Evolutionary conservation across 768 basidiomycete species (phyloP), one percentile per base, ranked within the genome.

Genomic region (Phaffia tasmanica): DNA sequence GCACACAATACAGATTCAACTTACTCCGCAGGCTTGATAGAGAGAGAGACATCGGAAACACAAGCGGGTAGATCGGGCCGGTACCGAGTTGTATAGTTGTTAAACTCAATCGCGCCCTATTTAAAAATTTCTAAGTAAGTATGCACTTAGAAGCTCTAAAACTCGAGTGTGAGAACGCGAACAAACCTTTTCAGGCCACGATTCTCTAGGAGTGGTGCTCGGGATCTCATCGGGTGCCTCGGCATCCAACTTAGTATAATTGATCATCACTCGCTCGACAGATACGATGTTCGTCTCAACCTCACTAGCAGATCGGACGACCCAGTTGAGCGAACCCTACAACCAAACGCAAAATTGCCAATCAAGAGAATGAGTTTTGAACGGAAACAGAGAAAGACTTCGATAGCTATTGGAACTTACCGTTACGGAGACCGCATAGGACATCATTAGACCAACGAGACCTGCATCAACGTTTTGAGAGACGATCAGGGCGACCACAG

Each of bases 381-480:
- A 29, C 61, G 62, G 29, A 51, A 23, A 23, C 1, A 8, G 25
- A 59, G 50, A 25, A 21, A 48, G 23, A 15, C 29, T 47, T 23
- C 9, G 21, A 15, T 18, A 35, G 23, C 35, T 16, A 65, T 61
- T 3, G 21, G 5, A 19, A 61, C 5, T 88, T 79, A 92, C 73
- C 8, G 86, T 83, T n/a, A 85, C 84, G 72, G 83, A 89, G 71
- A 92, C 75, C 1, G 88, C 88, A 74, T 93, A 93, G 0, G 86
- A 86, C 70, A 93, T 76, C 27, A 93, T 85, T 68, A 93, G 79
- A 8, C 91, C 91, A 30, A 93, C 89, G 25, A 92, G 78, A 0
- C 89, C 90, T 3, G 89, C 88, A 77, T 93, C 88, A 14, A 95
- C 85, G 19, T 70, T 73, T 0, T 84, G 83, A 14, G 82, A 86